Percentiles rank a stretch among this genome's conserved stretches.
Evolutionary conservation across 768 basidiomycete species (phyloP).

Genomic region (Auricularia auricula-judae): DNA sequence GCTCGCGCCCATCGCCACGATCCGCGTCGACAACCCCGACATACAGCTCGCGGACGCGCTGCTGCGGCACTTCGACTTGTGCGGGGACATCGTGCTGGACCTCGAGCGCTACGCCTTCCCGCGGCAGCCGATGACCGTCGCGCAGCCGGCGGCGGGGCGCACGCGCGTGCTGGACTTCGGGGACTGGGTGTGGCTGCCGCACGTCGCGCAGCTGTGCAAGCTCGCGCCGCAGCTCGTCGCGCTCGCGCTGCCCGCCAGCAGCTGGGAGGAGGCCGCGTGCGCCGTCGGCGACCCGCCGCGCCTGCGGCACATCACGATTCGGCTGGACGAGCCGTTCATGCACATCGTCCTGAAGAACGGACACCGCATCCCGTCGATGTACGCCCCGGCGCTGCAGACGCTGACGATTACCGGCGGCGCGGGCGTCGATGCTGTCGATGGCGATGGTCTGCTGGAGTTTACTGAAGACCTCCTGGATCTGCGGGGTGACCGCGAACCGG

Average conservation of each 20-base stretch:
- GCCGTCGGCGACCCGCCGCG: not conserved
- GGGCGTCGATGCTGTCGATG: no score
- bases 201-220: not conserved
- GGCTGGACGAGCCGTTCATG: no score
- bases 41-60: not conserved
- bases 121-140: not conserved
- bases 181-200: not conserved
- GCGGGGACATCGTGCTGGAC: not conserved
- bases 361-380: no score
- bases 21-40: not conserved
- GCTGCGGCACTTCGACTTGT: not conserved
- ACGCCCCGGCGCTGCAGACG: no score
- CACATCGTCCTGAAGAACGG: no score
- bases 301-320: no score
- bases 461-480: no score
- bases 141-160: not conserved
- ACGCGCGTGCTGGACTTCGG: not conserved
- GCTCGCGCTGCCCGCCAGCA: not conserved
- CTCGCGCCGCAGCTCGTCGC: not conserved
- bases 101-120: not conserved
- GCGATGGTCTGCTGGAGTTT: no score
- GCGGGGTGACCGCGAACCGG: no score
- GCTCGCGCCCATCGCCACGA: not conserved
- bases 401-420: no score
- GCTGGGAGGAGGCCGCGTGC: not conserved